phyloP scores from a whole-genome alignment of 495 filamentous ascomycete genomes.

The Tirmania nivea region DNA sequence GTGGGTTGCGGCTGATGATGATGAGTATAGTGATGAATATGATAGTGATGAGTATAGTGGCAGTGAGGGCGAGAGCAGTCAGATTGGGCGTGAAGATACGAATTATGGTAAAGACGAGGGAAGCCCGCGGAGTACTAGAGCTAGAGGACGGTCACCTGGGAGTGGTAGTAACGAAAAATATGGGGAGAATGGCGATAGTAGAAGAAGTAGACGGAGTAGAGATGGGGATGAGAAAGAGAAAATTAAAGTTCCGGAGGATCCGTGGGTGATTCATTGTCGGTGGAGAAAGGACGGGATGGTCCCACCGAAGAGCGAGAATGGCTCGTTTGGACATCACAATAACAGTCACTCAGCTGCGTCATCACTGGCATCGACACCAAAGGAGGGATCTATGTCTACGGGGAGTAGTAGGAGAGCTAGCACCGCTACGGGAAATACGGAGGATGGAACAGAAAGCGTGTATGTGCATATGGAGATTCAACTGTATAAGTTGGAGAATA shows the following conservation, averaged over 20 bases:
- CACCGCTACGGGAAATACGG: slow-evolving; percentile 8
- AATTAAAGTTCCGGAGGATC: slow-evolving; percentile 43
- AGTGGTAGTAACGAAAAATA: slow-evolving; percentile 17
- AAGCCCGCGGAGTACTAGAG: neutral
- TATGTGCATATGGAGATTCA: slow-evolving; percentile 88
- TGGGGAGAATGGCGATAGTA: slow-evolving; percentile 6
- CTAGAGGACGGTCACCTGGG: slow-evolving; percentile 33
- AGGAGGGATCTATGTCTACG: neutral
- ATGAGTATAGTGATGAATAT: slow-evolving; percentile 7
- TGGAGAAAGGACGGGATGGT: slow-evolving; percentile 25
- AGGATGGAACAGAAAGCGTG: slow-evolving; percentile 28
- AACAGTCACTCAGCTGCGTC: neutral
- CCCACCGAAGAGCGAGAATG: neutral
- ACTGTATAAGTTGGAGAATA: slow-evolving; percentile 81
- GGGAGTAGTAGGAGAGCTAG: neutral
- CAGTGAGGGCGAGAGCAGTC: slow-evolving; percentile 8
- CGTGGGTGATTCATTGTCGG: slow-evolving; percentile 84
- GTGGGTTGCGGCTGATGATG: slow-evolving; percentile 40
- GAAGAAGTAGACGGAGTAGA: slow-evolving; percentile 22
- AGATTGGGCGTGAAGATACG: neutral
- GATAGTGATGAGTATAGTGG: slow-evolving; percentile 5
- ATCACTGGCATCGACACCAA: slow-evolving; percentile 23
- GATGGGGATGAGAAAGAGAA: neutral
- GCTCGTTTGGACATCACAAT: neutral
- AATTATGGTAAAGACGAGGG: neutral